A percentile compares a stretch with the other conserved stretches of the same genome.
These are phyloP conservation scores for Thyridium curvatum DNA, from an alignment of 2,329 filamentous ascomycete species.

Conservation along the genomic window DNA sequence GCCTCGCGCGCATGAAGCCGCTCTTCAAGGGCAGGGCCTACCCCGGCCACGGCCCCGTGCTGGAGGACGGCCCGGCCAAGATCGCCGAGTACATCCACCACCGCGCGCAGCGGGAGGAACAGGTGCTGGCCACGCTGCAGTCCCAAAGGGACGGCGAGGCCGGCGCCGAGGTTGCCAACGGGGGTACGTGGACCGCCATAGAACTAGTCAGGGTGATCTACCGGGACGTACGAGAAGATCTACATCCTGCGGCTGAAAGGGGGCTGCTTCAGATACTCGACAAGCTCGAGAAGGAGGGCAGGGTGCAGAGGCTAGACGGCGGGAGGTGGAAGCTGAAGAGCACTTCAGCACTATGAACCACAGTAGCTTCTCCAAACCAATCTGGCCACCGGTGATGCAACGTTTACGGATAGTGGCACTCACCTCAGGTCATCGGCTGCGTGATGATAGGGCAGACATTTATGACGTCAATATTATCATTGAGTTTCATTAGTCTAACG, in stretches of 20 bases:
- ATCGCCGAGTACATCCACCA: slow-evolving; percentile 81
- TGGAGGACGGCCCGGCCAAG: slow-evolving; percentile 65
- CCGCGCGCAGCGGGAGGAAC: slow-evolving; percentile 70
- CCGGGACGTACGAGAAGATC: slow-evolving; percentile 64
- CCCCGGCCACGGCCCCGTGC: slow-evolving; percentile 78
- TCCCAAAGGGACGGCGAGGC: slow-evolving; percentile 19
- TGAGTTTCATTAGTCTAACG: too few species aligned
- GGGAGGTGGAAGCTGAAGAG: slow-evolving; percentile 37
- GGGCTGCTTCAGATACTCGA: slow-evolving; percentile 72
- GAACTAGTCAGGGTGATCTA: slow-evolving; percentile 90
- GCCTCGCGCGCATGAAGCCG: slow-evolving; percentile 51
- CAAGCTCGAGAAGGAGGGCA: slow-evolving; percentile 73
- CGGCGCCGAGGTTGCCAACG: slow-evolving; percentile 13
- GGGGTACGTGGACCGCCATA: slow-evolving; percentile 58
- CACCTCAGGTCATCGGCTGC: too few species aligned
- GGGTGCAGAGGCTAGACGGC: slow-evolving; percentile 37
- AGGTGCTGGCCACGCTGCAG: slow-evolving; percentile 62
- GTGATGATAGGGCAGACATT: too few species aligned
- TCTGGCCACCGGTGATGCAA: too few species aligned
- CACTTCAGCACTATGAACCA: slow-evolving; percentile 31
- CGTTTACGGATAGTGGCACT: too few species aligned
- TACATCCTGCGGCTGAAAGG: slow-evolving; percentile 69
- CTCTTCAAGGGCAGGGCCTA: slow-evolving; percentile 67
- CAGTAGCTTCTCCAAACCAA: too few species aligned
- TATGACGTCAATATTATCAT: too few species aligned